A percentile compares a stretch with the other conserved stretches of the same genome.
These are phyloP conservation scores for Dillenia suffruticosa DNA, from an alignment of 164 flowering plant genomes.

Conservation along the genomic window DNA sequence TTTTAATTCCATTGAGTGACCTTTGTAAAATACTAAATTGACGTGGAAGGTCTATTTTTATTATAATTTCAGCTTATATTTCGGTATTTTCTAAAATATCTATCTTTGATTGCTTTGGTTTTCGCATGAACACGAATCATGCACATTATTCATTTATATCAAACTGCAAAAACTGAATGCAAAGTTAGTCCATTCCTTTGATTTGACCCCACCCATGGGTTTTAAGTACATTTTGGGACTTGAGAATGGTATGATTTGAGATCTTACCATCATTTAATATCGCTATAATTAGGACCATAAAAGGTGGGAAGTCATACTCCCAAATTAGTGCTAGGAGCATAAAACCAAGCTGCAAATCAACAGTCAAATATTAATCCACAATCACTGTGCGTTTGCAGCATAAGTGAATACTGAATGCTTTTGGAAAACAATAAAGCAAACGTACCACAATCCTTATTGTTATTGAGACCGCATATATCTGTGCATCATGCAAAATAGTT, in stretches of 20 bases:
- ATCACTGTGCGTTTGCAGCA: neutral
- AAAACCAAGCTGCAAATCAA: conserved; percentile 72
- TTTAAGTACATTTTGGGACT: too few relatives aligned
- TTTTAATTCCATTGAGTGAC: too few relatives aligned
- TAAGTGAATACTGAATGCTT: neutral
- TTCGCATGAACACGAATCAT: too few relatives aligned
- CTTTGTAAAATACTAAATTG: too few relatives aligned
- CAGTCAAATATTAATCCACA: neutral
- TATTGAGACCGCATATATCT: conserved; percentile 94
- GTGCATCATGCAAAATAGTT: conserved; percentile 19
- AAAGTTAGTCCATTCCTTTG: too few relatives aligned
- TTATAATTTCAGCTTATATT: too few relatives aligned
- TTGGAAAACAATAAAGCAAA: neutral
- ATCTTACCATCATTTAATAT: conserved; percentile 80
- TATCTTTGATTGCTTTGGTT: too few relatives aligned
- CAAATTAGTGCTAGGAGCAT: conserved; percentile 76
- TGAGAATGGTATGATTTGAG: neutral
- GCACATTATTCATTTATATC: neutral
- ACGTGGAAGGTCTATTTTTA: too few relatives aligned
- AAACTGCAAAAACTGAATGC: neutral
- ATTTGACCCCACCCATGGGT: too few relatives aligned
- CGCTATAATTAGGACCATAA: conserved; percentile 88
- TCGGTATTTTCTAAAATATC: too few relatives aligned
- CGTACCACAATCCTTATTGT: conserved; percentile 93
- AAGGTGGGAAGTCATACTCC: conserved; percentile 93